Percentiles rank a stretch among this genome's conserved stretches.
phyloP scores from a whole-genome alignment of 2,329 filamentous ascomycete species.

The Aspergillus phoenicis region DNA sequence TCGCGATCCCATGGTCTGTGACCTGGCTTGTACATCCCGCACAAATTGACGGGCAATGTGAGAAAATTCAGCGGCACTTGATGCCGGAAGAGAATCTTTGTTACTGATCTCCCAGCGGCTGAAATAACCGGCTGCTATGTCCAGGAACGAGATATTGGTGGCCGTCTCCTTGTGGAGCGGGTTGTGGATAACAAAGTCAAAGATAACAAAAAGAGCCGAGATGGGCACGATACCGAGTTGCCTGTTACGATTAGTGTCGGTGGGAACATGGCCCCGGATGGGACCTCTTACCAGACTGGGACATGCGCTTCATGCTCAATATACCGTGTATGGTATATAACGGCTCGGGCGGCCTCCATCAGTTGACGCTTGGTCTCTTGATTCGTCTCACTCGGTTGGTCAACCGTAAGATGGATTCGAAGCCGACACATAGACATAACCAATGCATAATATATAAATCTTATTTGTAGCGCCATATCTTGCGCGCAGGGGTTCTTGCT shows the following conservation, averaged over 20 bases:
- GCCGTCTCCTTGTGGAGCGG: slow-evolving; percentile 38
- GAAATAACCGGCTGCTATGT: slow-evolving; percentile 49
- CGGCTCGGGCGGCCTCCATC: background rate
- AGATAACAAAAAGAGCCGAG: slow-evolving; percentile 44
- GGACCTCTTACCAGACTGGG: slow-evolving; percentile 35
- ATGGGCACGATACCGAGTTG: slow-evolving; percentile 42
- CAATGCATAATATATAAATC: background rate
- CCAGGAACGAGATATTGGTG: slow-evolving; percentile 44
- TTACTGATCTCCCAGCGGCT: slow-evolving; percentile 45
- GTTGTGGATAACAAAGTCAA: slow-evolving; percentile 47
- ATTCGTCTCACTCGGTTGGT: background rate
- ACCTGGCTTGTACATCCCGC: background rate
- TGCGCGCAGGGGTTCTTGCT: background rate
- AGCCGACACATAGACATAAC: background rate
- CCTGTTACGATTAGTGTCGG: slow-evolving; percentile 11
- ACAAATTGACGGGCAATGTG: slow-evolving; percentile 49
- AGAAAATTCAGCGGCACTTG: slow-evolving; percentile 44
- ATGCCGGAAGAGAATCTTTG: slow-evolving; percentile 39
- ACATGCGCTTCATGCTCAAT: slow-evolving; percentile 26
- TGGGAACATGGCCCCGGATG: background rate
- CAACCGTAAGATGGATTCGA: background rate
- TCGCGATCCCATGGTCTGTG: background rate
- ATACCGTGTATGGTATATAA: background rate
- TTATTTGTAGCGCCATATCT: background rate
- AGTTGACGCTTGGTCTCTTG: background rate